Conservation (phyloP, 306 rosid species). For the Ceratonia siliqua region DNA sequence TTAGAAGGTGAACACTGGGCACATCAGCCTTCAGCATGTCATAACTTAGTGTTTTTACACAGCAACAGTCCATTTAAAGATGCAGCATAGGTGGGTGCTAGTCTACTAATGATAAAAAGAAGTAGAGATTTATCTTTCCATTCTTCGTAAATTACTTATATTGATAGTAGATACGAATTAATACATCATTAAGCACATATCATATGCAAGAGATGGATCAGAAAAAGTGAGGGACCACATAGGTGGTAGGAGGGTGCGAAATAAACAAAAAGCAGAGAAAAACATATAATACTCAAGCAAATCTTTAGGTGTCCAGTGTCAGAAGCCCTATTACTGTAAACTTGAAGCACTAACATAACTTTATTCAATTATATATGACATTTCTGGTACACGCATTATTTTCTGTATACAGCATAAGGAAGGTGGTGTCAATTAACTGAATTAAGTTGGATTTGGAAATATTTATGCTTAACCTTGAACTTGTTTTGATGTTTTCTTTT, state of each 20-base stretch:
- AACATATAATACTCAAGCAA: neutral
- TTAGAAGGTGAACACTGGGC: constrained; percentile 2
- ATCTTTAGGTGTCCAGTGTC: neutral
- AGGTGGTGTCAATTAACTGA: neutral
- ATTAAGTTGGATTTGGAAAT: neutral
- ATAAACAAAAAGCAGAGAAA: neutral
- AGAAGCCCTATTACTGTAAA: constrained; percentile 8
- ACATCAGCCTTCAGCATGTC: constrained; percentile 16
- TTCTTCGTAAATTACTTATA: constrained; percentile 1
- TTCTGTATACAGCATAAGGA: neutral
- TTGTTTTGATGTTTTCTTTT: neutral
- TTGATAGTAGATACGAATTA: neutral
- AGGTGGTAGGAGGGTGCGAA: neutral
- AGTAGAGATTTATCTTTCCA: neutral
- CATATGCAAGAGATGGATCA: neutral
- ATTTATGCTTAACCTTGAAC: neutral
- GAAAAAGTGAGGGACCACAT: neutral
- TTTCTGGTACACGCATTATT: neutral
- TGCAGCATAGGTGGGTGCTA: neutral
- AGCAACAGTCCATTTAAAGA: constrained; percentile 1
- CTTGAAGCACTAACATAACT: constrained; percentile 1
- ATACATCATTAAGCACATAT: constrained; percentile 9
- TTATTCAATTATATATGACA: constrained; percentile 8
- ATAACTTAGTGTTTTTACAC: neutral
- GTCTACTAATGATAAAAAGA: neutral